Percentiles rank a stretch among this genome's conserved stretches.
Conservation (phyloP, 2,329 filamentous ascomycete genomes). For the Colletotrichum simmondsii region DNA sequence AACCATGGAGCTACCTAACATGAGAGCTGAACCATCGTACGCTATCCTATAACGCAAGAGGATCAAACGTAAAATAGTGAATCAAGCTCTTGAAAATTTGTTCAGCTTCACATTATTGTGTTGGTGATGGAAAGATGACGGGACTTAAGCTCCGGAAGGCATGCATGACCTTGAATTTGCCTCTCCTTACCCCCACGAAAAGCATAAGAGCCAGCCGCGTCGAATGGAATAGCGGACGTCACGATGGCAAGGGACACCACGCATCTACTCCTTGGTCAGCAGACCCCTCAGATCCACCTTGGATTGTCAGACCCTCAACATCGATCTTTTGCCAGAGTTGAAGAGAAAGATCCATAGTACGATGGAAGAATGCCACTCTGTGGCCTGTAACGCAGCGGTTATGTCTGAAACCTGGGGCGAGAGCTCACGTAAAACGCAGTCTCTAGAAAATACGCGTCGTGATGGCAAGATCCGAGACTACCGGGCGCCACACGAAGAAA, state of each 20-base stretch:
- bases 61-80: not conserved
- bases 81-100: not conserved
- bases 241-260: not conserved
- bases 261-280: slow-evolving; percentile 10
- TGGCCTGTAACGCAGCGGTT: slow-evolving; percentile 17
- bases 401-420: slow-evolving; percentile 3
- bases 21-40: not conserved
- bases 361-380: slow-evolving; percentile 15
- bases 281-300: not conserved
- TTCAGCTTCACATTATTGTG: not conserved
- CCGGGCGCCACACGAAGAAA: slow-evolving; percentile 18
- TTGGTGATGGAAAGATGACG: slow-evolving; percentile 15
- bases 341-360: not conserved
- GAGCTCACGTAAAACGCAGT: not conserved
- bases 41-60: not conserved
- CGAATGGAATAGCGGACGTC: not conserved
- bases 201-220: not conserved
- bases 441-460: slow-evolving; percentile 2
- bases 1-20: not conserved
- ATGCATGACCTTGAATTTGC: not conserved
- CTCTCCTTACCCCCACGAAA: not conserved
- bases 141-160: not conserved
- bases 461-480: slow-evolving; percentile 32
- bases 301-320: not conserved
- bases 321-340: not conserved